Base-by-base conservation (phyloP, 805 yeast genomes). In the Nakazawaea wyomingensis region DNA sequence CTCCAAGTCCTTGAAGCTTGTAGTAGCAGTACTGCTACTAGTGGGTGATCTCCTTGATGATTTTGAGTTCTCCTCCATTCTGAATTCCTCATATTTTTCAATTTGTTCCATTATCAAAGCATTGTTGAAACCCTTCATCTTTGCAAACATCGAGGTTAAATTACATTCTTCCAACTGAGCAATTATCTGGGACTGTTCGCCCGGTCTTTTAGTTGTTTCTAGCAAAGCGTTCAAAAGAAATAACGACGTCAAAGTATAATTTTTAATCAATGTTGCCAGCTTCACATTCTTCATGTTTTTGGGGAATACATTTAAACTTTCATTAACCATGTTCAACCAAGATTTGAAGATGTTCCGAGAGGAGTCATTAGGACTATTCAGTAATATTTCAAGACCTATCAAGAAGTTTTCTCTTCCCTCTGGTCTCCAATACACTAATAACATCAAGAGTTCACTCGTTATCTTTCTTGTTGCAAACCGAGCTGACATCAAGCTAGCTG, bases 401-500 rank as follows among this genome's bases (percentile, higher is more conserved):
- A 63, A 39, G 5, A 63, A 49, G 19, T 54, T 51, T 28, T 55
- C 56, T 40, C 64, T 43, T 2, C 66, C 68, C 5, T 52, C 37
- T 2, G 64, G 62, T 1, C 49, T 47, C 54, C 60, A 56, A 37
- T 54, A 51, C 24, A 55, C 45, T 7, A 82, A 55, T 38, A 78
- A 72, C 20, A 78, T 72, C 40, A 89, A 64, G 49, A 90, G 74
- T 48, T 90, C 96, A 1, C 91, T 82, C 1, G 88, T 93, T 29
- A 82, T 67, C 51, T 79, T 83, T 50, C 96, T 69, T 0, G 97
- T 88, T 2, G 81, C 66, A 28, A 89, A 64, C 43, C 86, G 71
- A 0, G 89, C 80, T 3, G 96, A 86, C 7, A 84, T 59, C 36
- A 93, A 64, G 7, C 93, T 85, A 29, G 85, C 79, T 0, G 86